Conservation (phyloP, 2,329 filamentous ascomycete species). For the Sphaceloma murrayae region DNA sequence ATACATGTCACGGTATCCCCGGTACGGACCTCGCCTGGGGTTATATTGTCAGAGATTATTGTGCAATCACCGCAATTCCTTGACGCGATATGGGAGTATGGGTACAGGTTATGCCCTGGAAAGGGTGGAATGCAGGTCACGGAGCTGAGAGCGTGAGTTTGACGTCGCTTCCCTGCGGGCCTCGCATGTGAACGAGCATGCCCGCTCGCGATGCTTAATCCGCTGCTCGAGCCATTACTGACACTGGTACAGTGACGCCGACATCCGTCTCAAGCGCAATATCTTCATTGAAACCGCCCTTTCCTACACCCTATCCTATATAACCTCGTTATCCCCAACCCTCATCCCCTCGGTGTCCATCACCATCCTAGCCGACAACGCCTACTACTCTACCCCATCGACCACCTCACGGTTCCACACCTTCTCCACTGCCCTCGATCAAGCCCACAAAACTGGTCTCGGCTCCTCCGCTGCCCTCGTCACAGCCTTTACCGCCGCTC, state of each 20-base stretch:
- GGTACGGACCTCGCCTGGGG: conserved; percentile 49
- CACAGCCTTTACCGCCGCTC: conserved; percentile 69
- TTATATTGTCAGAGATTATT: conserved; percentile 59
- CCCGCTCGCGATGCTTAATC: background rate
- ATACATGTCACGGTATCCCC: conserved; percentile 53
- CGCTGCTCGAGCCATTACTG: conserved; percentile 15
- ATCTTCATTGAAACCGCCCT: conserved; percentile 89
- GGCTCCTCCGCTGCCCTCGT: conserved; percentile 92
- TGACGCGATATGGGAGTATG: conserved; percentile 80
- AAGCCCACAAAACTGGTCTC: conserved; percentile 90
- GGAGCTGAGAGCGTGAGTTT: conserved; percentile 67
- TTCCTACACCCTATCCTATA: conserved; percentile 77
- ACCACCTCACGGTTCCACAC: conserved; percentile 55
- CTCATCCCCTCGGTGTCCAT: conserved; percentile 61
- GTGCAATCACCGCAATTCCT: conserved; percentile 88
- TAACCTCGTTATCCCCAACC: conserved; percentile 42
- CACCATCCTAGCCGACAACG: conserved; percentile 86
- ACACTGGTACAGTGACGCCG: conserved; percentile 26
- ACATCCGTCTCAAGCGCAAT: conserved; percentile 50
- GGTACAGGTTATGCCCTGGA: conserved; percentile 58
- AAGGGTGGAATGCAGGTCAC: conserved; percentile 73
- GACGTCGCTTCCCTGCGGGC: conserved; percentile 6
- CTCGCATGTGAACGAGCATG: too few species aligned
- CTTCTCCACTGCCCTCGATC: conserved; percentile 64
- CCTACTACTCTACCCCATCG: conserved; percentile 79